Percentiles rank a stretch among this genome's conserved stretches.
These are phyloP conservation scores for Neoboletus magnificus DNA, from an alignment of 768 basidiomycete species.

Conservation along the genomic window DNA sequence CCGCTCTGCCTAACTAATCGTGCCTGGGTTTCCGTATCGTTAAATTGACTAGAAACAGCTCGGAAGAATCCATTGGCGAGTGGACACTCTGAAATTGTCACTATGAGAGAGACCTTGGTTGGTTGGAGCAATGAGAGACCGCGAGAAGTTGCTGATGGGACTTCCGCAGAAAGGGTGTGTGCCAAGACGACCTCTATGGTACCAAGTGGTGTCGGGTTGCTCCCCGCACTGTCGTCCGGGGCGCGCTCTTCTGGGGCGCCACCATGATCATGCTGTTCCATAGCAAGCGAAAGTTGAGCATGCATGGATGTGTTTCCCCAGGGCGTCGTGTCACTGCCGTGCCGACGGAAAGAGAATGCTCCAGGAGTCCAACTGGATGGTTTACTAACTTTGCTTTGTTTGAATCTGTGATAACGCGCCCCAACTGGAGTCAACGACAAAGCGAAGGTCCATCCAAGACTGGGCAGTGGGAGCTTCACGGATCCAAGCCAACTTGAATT, in stretches of 20 bases:
- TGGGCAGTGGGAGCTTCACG: constrained; percentile 10
- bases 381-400: too few relatives aligned
- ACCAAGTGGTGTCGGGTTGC: neutral
- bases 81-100: constrained; percentile 16
- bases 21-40: neutral
- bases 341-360: constrained; percentile 9
- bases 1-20: constrained; percentile 3
- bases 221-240: neutral
- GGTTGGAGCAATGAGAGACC: neutral
- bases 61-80: constrained; percentile 16
- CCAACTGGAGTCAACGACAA: constrained; percentile 6
- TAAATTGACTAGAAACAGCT: neutral
- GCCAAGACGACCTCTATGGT: constrained; percentile 2
- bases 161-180: neutral
- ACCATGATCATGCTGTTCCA: neutral
- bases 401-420: too few relatives aligned
- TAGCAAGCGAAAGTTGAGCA: constrained; percentile 5
- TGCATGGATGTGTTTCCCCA: constrained; percentile 16
- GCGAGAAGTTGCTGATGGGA: neutral
- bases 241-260: neutral
- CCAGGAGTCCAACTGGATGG: neutral
- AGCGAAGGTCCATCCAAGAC: constrained; percentile 15
- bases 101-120: constrained; percentile 6
- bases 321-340: neutral
- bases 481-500: neutral